Evolutionary conservation across 306 rosid genomes (phyloP).

Genomic region (Vachellia collinsii): DNA sequence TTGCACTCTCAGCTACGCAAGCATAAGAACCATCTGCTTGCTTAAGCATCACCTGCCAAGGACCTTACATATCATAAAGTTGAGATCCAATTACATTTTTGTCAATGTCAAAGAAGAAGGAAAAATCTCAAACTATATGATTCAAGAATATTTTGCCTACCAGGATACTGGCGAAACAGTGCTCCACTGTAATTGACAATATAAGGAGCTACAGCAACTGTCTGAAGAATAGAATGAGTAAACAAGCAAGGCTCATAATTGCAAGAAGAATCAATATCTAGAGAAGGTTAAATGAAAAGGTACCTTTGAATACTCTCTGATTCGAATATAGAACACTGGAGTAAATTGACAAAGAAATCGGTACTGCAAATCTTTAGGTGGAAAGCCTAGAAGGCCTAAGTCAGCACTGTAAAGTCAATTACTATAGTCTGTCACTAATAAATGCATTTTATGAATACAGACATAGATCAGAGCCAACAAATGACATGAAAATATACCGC

Average conservation of each 20-base stretch:
- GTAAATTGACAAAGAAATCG: constrained; percentile 95
- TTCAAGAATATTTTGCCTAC: constrained; percentile 47
- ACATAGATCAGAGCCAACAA: constrained; percentile 29
- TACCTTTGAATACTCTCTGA: constrained; percentile 93
- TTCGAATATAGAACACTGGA: constrained; percentile 89
- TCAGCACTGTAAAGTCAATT: constrained; percentile 84
- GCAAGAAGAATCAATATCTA: constrained; percentile 25
- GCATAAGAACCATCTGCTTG: constrained; percentile 94
- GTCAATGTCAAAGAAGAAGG: not conserved
- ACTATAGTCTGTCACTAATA: constrained; percentile 39
- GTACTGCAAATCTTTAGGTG: constrained; percentile 87
- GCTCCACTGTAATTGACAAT: constrained; percentile 94
- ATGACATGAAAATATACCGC: constrained; percentile 55
- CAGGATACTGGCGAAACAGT: constrained; percentile 92
- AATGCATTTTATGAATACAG: constrained; percentile 25
- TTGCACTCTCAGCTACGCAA: constrained; percentile 88
- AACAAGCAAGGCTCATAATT: constrained; percentile 36
- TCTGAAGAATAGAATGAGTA: constrained; percentile 51
- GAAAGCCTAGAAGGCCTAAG: constrained; percentile 92
- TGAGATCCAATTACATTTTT: not conserved
- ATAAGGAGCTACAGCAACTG: constrained; percentile 90
- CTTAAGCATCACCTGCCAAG: constrained; percentile 99
- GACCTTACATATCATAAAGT: constrained; percentile 59
- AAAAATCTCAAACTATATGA: not conserved
- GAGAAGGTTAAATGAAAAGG: constrained; percentile 3